Conservation (phyloP, 768 basidiomycete species). For the Rhodosporidiobolus sp. region DNA sequence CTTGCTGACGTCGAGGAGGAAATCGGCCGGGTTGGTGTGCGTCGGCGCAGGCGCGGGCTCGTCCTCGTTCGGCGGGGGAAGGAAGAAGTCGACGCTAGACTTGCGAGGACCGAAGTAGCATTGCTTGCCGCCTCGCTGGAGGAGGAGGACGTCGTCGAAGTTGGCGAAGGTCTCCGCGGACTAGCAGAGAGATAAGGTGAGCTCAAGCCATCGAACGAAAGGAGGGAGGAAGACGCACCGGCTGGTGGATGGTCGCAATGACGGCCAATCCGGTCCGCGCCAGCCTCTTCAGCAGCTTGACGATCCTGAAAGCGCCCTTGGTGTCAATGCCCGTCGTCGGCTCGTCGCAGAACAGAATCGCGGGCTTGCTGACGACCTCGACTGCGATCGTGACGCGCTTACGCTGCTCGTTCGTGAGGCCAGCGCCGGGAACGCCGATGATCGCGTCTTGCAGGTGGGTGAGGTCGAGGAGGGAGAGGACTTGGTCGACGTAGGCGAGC, state of each 20-base stretch:
- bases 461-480: constrained; percentile 52
- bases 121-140: constrained; percentile 76
- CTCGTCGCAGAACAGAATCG: constrained; percentile 55
- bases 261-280: constrained; percentile 52
- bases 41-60: neutral
- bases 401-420: constrained; percentile 50
- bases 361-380: constrained; percentile 45
- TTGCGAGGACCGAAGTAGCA: constrained; percentile 59
- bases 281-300: constrained; percentile 52
- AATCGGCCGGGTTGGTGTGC: constrained; percentile 35
- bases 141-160: constrained; percentile 61
- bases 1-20: constrained; percentile 33
- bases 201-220: neutral
- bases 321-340: constrained; percentile 52
- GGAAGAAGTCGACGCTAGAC: constrained; percentile 67
- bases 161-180: constrained; percentile 56
- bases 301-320: constrained; percentile 53
- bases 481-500: constrained; percentile 51
- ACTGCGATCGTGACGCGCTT: constrained; percentile 57
- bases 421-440: constrained; percentile 52
- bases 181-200: neutral
- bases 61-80: neutral
- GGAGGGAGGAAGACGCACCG: constrained; percentile 41
- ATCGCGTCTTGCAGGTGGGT: constrained; percentile 53
- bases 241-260: constrained; percentile 54